A percentile compares a stretch with the other conserved stretches of the same genome.
Conservation (phyloP, 2,329 filamentous ascomycete species). For the Ilyonectria robusta region DNA sequence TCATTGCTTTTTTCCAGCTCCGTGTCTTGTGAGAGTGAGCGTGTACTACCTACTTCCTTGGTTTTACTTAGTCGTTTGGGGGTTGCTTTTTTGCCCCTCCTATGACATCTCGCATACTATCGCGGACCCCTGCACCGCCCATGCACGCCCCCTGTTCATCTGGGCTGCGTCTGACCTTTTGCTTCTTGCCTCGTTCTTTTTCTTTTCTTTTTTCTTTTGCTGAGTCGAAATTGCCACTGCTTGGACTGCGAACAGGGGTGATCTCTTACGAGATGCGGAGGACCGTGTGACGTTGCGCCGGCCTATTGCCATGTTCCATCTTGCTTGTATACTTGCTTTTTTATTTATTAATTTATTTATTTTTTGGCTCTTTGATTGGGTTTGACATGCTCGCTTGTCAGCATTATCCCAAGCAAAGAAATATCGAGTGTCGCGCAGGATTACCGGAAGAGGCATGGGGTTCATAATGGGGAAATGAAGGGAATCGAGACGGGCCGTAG, state of each 20-base stretch:
- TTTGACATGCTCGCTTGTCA: not conserved
- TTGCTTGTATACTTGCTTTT: slow-evolving; percentile 21
- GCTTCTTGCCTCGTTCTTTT: slow-evolving; percentile 20
- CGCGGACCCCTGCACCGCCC: not conserved
- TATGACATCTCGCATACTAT: slow-evolving; percentile 1
- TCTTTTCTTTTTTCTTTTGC: slow-evolving; percentile 17
- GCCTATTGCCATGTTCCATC: slow-evolving; percentile 38
- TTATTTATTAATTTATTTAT: slow-evolving; percentile 6
- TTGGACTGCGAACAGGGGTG: slow-evolving; percentile 21
- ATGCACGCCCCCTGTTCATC: not conserved
- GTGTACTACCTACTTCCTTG: not conserved
- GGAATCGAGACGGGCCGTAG: not conserved
- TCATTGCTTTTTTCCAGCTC: not conserved
- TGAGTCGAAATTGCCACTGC: slow-evolving; percentile 27
- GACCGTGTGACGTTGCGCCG: slow-evolving; percentile 32
- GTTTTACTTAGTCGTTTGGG: not conserved
- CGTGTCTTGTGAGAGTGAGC: not conserved
- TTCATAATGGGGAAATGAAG: not conserved
- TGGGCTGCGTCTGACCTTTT: slow-evolving; percentile 7
- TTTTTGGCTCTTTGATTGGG: not conserved
- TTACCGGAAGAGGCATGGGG: not conserved
- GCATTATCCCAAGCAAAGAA: not conserved
- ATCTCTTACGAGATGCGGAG: slow-evolving; percentile 35
- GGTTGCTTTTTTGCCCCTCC: slow-evolving; percentile 4
- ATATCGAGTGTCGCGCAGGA: not conserved